phyloP scores from a whole-genome alignment of 2,329 filamentous ascomycete genomes.

The Xenoacremonium recifei region DNA sequence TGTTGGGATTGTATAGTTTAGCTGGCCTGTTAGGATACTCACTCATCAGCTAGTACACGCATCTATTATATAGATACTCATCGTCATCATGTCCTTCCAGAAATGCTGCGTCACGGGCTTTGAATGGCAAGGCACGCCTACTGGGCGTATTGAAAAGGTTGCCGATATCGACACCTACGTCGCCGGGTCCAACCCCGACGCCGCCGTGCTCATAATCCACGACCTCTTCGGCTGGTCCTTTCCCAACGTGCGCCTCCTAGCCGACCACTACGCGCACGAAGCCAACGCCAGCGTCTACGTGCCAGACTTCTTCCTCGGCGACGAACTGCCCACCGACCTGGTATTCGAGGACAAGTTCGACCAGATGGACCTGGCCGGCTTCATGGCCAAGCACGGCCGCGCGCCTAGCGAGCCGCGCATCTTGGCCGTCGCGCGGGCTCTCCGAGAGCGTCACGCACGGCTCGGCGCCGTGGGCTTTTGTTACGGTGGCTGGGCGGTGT shows the following conservation, averaged over 20 bases:
- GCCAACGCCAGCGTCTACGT: slow-evolving; percentile 45
- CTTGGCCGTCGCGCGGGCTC: slow-evolving; percentile 32
- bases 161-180: slow-evolving; percentile 34
- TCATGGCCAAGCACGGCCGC: slow-evolving; percentile 35
- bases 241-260: slow-evolving; percentile 42
- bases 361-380: slow-evolving; percentile 37
- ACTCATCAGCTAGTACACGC: not conserved
- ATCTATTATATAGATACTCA: no score
- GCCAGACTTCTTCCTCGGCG: slow-evolving; percentile 35
- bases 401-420: slow-evolving; percentile 40
- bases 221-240: slow-evolving; percentile 45
- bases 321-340: slow-evolving; percentile 28
- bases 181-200: slow-evolving; percentile 30
- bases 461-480: slow-evolving; percentile 48
- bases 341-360: slow-evolving; percentile 25
- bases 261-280: slow-evolving; percentile 45
- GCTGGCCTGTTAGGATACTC: no score
- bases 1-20: no score
- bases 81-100: slow-evolving; percentile 8
- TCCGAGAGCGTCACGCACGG: slow-evolving; percentile 33
- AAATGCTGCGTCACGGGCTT: slow-evolving; percentile 36
- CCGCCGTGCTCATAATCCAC: slow-evolving; percentile 36
- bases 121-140: slow-evolving; percentile 38
- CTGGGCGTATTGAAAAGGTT: slow-evolving; percentile 32
- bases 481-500: slow-evolving; percentile 50